Base-by-base conservation (phyloP, 257 asterid genomes). In the Marsdenia floribunda region DNA sequence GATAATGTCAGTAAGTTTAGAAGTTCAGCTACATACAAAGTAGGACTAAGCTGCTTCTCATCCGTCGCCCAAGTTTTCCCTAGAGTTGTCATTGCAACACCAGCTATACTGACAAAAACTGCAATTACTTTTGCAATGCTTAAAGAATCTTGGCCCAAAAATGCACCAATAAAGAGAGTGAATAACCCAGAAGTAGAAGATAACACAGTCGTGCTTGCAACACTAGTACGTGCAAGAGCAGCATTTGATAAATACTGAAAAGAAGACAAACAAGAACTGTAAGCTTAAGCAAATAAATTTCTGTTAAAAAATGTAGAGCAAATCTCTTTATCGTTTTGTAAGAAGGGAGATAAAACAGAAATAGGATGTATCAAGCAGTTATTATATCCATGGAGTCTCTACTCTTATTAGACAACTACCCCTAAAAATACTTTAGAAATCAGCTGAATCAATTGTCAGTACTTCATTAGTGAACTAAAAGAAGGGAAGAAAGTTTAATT, bases 21-120 rank as follows among this genome's bases (percentile, higher is more conserved):
- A 78, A 75, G 70, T 37, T 66, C 2, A 9, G 52, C 9, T 61
- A 80, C 97, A 78, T 84, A 95, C 99, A 83, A 80, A 73, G 98
- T 88, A 71, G 86, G 68, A 75, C 80, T 83, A 50, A 81, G 83
- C 71, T 87, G 76, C 4, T 94, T 66, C 64, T 95, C 99, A 76
- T 95, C 99, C 3, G 94, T 79, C 4, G 99, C 98, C 99, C 99
- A 95, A 14, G 99, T 92, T 86, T 92, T 95, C 55, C 99, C 99
- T 2, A 92, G 81, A 73, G 98, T 88, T 68, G 99, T 90, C 99
- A 92, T 92, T 81, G 81, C 90, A 71, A 92, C 98, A 24, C 99
- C 99, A 24, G 96, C 86, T 70, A 95, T 89, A 89, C 97, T 90
- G 73, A 95, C 96, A 76, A 91, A 87, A 49, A 95, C 99, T 76